Percentiles rank a stretch among this genome's conserved stretches.
These are phyloP conservation scores for Brassica cretica DNA, from an alignment of 345 rosid species.

Conservation along the genomic window DNA sequence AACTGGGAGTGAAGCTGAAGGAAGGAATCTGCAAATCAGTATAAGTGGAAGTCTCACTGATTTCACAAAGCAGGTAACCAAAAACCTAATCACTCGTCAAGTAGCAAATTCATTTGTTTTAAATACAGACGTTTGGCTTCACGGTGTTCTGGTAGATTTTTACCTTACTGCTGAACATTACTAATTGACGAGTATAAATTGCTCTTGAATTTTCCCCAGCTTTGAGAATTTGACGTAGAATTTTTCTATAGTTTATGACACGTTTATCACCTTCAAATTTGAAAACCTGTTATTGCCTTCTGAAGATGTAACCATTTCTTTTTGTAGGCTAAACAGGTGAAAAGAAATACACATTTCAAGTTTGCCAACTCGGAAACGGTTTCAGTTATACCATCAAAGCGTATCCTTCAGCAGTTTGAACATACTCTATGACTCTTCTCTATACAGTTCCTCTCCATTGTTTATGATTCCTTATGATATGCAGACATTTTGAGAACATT, in stretches of 20 bases:
- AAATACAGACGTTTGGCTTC: not conserved
- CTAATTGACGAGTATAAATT: not conserved
- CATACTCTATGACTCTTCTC: slow-evolving; percentile 6
- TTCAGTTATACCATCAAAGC: slow-evolving; percentile 53
- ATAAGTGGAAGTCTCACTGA: slow-evolving; percentile 5
- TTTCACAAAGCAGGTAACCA: slow-evolving; percentile 27
- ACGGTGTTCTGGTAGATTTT: not conserved
- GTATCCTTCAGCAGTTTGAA: slow-evolving; percentile 57
- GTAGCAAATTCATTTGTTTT: slow-evolving; percentile 1
- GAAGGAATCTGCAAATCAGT: slow-evolving; percentile 13
- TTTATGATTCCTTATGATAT: slow-evolving; percentile 49
- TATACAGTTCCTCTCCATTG: slow-evolving; percentile 1
- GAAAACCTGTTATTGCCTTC: slow-evolving; percentile 45
- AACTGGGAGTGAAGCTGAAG: slow-evolving; percentile 8
- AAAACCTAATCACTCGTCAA: not conserved
- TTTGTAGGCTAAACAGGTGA: slow-evolving; percentile 37
- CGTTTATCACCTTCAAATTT: slow-evolving; percentile 42
- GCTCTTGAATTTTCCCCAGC: not conserved
- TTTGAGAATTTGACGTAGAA: not conserved
- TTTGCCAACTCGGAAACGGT: slow-evolving; percentile 48
- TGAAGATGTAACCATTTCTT: slow-evolving; percentile 40
- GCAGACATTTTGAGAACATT: slow-evolving; percentile 56
- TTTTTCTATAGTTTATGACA: not conserved
- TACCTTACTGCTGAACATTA: not conserved
- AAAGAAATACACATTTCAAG: slow-evolving; percentile 45